phyloP scores from a whole-genome alignment of 2,329 filamentous ascomycete species.

The Aquanectria penicillioides region DNA sequence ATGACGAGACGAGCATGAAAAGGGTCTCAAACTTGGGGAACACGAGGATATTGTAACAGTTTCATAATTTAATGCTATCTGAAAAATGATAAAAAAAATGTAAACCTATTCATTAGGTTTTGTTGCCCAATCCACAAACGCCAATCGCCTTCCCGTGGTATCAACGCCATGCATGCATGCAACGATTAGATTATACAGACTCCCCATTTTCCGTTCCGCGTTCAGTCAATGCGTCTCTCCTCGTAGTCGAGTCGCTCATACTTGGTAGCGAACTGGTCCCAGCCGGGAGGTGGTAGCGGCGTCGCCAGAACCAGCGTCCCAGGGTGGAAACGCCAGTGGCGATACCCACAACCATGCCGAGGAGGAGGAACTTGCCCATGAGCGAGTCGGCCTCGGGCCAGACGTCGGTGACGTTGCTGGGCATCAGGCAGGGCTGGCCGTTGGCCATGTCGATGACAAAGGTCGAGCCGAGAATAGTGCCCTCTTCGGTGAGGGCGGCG shows the following conservation, averaged over 20 bases:
- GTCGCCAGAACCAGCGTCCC: slow-evolving; percentile 22
- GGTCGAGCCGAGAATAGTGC: slow-evolving; percentile 40
- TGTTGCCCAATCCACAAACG: not conserved
- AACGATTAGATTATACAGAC: not conserved
- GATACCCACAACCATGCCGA: slow-evolving; percentile 9
- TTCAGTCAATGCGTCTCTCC: slow-evolving; percentile 31
- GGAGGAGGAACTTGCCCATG: slow-evolving; percentile 13
- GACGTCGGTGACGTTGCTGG: slow-evolving; percentile 32
- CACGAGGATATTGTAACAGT: too few species aligned
- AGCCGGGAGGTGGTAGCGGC: slow-evolving; percentile 10
- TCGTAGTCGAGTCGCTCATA: slow-evolving; percentile 25
- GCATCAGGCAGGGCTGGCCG: slow-evolving; percentile 36
- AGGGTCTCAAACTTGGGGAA: too few species aligned
- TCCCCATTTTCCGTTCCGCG: not conserved
- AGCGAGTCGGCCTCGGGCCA: slow-evolving; percentile 16
- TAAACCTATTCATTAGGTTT: not conserved
- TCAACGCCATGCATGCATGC: slow-evolving; percentile 18
- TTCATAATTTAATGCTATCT: too few species aligned
- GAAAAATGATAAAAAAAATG: too few species aligned
- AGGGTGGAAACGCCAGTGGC: slow-evolving; percentile 7
- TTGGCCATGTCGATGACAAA: slow-evolving; percentile 40
- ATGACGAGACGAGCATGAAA: too few species aligned
- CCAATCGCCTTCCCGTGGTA: slow-evolving; percentile 10
- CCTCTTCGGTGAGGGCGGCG: slow-evolving; percentile 36
- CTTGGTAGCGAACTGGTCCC: slow-evolving; percentile 18